phyloP scores from a whole-genome alignment of 179 eudicot genomes.

The Gypsophila paniculata region DNA sequence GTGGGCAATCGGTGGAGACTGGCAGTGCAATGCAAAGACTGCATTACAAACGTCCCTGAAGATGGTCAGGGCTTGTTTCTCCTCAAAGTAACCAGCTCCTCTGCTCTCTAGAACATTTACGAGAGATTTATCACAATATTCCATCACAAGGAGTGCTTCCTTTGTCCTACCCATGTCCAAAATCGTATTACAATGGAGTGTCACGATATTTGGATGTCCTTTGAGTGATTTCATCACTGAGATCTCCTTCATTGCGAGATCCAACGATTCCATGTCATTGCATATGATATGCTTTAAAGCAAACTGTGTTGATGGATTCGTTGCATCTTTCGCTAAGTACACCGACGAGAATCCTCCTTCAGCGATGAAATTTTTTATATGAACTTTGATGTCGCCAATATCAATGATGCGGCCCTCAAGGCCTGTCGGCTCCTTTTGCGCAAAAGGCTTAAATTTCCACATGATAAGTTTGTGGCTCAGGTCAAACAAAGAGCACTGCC shows the following conservation, averaged over 20 bases:
- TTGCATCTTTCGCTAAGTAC: constrained; percentile 80
- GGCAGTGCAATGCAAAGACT: constrained; percentile 97
- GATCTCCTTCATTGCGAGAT: constrained; percentile 79
- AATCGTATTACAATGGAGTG: constrained; percentile 54
- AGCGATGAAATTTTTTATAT: constrained; percentile 73
- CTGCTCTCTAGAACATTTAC: constrained; percentile 82
- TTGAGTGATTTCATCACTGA: constrained; percentile 78
- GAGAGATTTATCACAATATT: constrained; percentile 84
- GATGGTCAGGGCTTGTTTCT: constrained; percentile 65
- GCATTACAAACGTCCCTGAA: constrained; percentile 94
- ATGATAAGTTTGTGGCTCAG: constrained; percentile 31
- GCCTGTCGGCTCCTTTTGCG: constrained; percentile 80
- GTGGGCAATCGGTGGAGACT: constrained; percentile 93
- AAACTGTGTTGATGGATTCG: constrained; percentile 75
- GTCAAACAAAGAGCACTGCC: constrained; percentile 22
- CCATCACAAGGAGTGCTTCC: constrained; percentile 92
- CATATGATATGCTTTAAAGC: constrained; percentile 95
- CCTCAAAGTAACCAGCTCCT: constrained; percentile 87
- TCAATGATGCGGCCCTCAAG: constrained; percentile 94
- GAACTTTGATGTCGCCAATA: constrained; percentile 76
- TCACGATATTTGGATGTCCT: constrained; percentile 92
- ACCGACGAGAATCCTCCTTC: constrained; percentile 99
- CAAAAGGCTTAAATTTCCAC: constrained; percentile 93
- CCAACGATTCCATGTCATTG: constrained; percentile 86
- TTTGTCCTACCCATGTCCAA: constrained; percentile 93